Percentiles rank a stretch among this genome's conserved stretches.
Conservation (phyloP, 2,329 filamentous ascomycete genomes). For the Arthrobotrys sinensis region DNA sequence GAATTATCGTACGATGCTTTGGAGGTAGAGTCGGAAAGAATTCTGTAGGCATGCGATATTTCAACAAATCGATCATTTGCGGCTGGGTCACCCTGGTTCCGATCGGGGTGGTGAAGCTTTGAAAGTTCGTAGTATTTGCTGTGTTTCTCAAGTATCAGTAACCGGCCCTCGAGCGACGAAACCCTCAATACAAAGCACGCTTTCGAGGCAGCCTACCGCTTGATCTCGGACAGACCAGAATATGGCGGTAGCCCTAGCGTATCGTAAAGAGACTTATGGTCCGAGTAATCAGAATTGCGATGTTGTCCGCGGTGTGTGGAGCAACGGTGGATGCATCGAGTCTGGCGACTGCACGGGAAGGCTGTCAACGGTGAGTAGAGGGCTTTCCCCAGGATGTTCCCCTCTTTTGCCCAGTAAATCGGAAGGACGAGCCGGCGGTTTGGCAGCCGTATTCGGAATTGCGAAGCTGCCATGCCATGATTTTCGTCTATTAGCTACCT, state of each 20-base stretch:
- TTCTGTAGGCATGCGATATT: slow-evolving; percentile 85
- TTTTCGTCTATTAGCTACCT: neutral
- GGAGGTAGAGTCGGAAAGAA: slow-evolving; percentile 80
- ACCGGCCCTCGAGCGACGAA: neutral
- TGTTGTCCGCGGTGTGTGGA: neutral
- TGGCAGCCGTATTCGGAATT: neutral
- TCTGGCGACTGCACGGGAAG: neutral
- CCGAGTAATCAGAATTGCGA: neutral
- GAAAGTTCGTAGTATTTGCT: slow-evolving; percentile 85
- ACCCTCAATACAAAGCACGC: neutral
- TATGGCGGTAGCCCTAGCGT: slow-evolving; percentile 30
- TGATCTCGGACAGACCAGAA: slow-evolving; percentile 42
- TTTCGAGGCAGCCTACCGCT: slow-evolving; percentile 31
- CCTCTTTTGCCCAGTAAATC: neutral
- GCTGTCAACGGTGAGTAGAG: no score
- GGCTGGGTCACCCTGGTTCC: slow-evolving; percentile 81
- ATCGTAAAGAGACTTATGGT: slow-evolving; percentile 35
- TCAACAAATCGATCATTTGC: slow-evolving; percentile 83
- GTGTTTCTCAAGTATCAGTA: neutral
- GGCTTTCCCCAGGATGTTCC: neutral
- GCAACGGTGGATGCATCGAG: slow-evolving; percentile 4
- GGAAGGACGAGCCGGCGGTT: neutral
- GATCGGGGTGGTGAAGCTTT: slow-evolving; percentile 92
- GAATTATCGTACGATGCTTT: slow-evolving; percentile 84
- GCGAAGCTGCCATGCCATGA: slow-evolving; percentile 26